Conservation (phyloP, 257 asterid genomes). For the Echium plantagineum region DNA sequence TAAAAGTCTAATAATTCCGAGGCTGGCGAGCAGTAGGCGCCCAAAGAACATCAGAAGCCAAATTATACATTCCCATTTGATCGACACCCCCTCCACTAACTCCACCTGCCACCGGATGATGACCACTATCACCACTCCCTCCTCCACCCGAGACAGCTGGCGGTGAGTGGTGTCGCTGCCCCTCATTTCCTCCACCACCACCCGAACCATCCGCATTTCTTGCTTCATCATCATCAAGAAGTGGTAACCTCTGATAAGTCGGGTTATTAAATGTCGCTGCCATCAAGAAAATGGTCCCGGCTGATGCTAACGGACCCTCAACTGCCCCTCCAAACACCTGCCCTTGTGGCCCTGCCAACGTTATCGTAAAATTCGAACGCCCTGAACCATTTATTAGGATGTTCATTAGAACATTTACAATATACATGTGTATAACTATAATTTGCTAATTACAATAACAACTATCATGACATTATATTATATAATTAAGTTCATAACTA, state of each 20-base stretch:
- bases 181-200: conserved; percentile 14
- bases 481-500: no score
- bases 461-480: no score
- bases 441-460: no score
- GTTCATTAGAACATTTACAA: no score
- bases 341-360: conserved; percentile 74
- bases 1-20: conserved; percentile 11
- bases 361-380: conserved; percentile 33
- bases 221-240: conserved; percentile 20
- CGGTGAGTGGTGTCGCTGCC: conserved; percentile 19
- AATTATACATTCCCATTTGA: conserved; percentile 8
- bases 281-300: conserved; percentile 45
- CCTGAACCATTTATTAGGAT: conserved; percentile 6
- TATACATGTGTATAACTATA: no score
- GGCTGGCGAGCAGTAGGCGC: conserved; percentile 48
- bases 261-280: conserved; percentile 62
- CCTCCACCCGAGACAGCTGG: conserved; percentile 26
- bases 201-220: conserved; percentile 13
- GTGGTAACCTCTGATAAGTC: conserved; percentile 32
- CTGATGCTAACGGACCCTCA: conserved; percentile 47
- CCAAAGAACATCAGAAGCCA: conserved; percentile 52
- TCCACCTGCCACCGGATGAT: conserved; percentile 2
- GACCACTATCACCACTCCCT: conserved; percentile 19
- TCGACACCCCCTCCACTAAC: conserved; percentile 8
- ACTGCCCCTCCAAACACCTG: conserved; percentile 74